phyloP scores from a whole-genome alignment of 139 green algal species.

The Chlamydomonas sphaeroides region DNA sequence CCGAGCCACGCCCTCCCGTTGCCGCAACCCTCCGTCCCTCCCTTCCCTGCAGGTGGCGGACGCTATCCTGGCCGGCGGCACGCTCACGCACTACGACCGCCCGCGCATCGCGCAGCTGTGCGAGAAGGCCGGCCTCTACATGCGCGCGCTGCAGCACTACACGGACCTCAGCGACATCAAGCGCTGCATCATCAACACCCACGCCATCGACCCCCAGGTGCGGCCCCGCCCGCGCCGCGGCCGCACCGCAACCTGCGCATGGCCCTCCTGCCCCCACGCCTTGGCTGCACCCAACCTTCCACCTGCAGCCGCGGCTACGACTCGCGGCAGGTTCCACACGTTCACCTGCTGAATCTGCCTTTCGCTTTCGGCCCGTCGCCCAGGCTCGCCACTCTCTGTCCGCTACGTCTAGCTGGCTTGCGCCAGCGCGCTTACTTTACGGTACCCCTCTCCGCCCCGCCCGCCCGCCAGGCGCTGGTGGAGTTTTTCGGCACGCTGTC shows the following conservation, averaged over 20 bases:
- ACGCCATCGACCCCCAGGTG: conserved; percentile 92
- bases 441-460: no score
- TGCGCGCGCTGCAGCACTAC: conserved; percentile 99
- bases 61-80: conserved; percentile 95
- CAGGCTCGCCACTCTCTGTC: no score
- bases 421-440: no score
- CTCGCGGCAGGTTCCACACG: no score
- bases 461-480: conserved; percentile 73
- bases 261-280: no score
- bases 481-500: conserved; percentile 98
- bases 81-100: conserved; percentile 97
- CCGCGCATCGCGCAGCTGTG: conserved; percentile 97
- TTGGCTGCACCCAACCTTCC: no score
- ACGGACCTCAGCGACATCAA: conserved; percentile 98
- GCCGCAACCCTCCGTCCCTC: neutral
- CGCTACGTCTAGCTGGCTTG: no score
- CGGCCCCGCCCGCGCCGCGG: neutral
- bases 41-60: conserved; percentile 85
- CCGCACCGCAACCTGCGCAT: no score
- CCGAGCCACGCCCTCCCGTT: no score
- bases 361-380: no score
- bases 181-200: conserved; percentile 95
- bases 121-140: conserved; percentile 99
- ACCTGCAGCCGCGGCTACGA: no score
- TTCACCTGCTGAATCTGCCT: no score